Conservation (phyloP, 768 basidiomycete genomes). For the Ramaria sp. region DNA sequence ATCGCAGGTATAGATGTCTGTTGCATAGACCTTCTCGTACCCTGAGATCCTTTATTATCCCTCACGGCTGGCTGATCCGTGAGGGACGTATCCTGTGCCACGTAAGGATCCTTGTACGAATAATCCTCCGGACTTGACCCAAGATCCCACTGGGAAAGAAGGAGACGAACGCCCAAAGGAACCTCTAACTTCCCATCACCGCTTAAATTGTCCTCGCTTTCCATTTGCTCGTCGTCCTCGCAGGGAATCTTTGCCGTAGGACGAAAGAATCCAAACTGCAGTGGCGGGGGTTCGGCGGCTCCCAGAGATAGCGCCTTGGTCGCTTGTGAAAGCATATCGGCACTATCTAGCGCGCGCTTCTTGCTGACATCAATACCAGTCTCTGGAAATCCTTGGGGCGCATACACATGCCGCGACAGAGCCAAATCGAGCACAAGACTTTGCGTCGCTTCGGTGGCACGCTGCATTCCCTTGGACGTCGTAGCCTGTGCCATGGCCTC, state of each 20-base stretch:
- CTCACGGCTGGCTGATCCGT: not conserved
- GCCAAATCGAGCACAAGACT: constrained; percentile 54
- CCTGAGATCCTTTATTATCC: not conserved
- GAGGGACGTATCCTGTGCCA: not conserved
- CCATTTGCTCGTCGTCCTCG: constrained; percentile 14
- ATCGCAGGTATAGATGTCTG: not conserved
- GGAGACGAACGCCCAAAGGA: constrained; percentile 47
- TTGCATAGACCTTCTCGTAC: not conserved
- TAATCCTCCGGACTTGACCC: constrained; percentile 42
- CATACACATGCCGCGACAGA: constrained; percentile 49
- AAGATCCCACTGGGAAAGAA: constrained; percentile 60
- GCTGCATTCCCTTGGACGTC: constrained; percentile 1
- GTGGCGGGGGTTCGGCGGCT: constrained; percentile 39
- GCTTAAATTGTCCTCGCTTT: constrained; percentile 12
- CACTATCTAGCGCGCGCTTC: constrained; percentile 30
- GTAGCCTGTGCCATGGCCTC: not conserved
- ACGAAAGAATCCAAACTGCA: constrained; percentile 52
- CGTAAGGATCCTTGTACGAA: constrained; percentile 45
- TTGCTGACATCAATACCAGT: constrained; percentile 20
- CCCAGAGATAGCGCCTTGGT: constrained; percentile 37
- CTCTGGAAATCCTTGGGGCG: constrained; percentile 30
- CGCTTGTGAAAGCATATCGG: constrained; percentile 35
- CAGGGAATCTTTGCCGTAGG: constrained; percentile 29
- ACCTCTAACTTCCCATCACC: constrained; percentile 17
- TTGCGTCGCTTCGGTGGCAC: constrained; percentile 36